Conservation (phyloP, 2,329 filamentous ascomycete genomes). For the Ascochyta viciae-villosae region DNA sequence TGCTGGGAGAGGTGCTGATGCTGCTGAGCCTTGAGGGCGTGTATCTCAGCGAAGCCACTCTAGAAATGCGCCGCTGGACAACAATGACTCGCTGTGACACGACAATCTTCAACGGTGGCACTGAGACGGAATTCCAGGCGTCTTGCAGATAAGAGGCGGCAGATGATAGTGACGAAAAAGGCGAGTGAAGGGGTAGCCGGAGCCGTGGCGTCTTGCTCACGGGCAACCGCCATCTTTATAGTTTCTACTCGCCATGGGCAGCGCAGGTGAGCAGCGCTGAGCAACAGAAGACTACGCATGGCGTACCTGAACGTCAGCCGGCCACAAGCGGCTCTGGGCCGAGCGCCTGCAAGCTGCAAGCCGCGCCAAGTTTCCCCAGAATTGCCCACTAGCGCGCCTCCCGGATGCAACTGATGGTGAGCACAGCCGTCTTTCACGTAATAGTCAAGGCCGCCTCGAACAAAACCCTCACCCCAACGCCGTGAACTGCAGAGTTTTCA, state of each 20-base stretch:
- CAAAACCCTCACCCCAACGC: slow-evolving; percentile 25
- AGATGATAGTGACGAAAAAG: background rate
- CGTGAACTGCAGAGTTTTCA: slow-evolving; percentile 31
- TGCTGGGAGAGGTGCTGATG: slow-evolving; percentile 16
- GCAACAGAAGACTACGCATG: background rate
- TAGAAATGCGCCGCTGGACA: slow-evolving; percentile 2
- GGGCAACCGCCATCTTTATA: background rate
- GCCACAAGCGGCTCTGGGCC: slow-evolving; percentile 15
- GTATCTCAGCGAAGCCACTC: slow-evolving; percentile 1
- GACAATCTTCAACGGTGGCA: slow-evolving; percentile 24
- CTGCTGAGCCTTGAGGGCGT: slow-evolving; percentile 9
- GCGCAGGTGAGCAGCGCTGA: background rate
- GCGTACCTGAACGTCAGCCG: slow-evolving; percentile 23
- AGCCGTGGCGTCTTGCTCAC: slow-evolving; percentile 8
- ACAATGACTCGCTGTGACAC: slow-evolving; percentile 24
- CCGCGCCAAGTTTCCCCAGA: slow-evolving; percentile 24
- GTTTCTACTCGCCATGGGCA: background rate
- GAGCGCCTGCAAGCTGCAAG: background rate
- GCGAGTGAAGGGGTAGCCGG: background rate
- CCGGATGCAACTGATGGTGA: slow-evolving; percentile 28
- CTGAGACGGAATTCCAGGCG: slow-evolving; percentile 9
- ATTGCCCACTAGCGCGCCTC: slow-evolving; percentile 10
- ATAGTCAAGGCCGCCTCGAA: slow-evolving; percentile 24
- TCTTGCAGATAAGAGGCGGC: slow-evolving; percentile 9
- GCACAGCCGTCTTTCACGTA: slow-evolving; percentile 30